These are phyloP conservation scores for Oldenlandia corymbosa DNA, from an alignment of 257 asterid species.

Conservation along the genomic window DNA sequence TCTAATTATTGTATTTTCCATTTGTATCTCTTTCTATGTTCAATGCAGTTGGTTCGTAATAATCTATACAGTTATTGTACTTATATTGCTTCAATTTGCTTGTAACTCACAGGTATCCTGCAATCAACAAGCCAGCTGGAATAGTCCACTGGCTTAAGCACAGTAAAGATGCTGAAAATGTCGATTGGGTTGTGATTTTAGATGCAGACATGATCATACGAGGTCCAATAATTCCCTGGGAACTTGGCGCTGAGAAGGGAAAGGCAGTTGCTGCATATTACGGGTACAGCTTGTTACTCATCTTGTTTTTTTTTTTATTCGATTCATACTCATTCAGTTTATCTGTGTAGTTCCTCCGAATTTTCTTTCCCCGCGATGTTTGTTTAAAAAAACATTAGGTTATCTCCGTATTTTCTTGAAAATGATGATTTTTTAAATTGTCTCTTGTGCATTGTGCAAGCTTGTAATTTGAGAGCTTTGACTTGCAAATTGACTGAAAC, in stretches of 20 bases:
- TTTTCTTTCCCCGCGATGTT: not conserved
- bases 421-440: not conserved
- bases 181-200: slow-evolving; percentile 93
- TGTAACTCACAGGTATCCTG: slow-evolving; percentile 69
- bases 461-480: not conserved
- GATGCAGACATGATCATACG: slow-evolving; percentile 96
- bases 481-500: not conserved
- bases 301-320: slow-evolving; percentile 7
- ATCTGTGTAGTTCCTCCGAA: not conserved
- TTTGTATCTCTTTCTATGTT: too few species aligned
- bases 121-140: slow-evolving; percentile 98
- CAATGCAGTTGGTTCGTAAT: too few species aligned
- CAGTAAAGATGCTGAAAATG: slow-evolving; percentile 85
- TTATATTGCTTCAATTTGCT: not conserved
- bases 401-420: too few species aligned
- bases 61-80: too few species aligned
- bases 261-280: slow-evolving; percentile 90
- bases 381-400: too few species aligned
- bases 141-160: slow-evolving; percentile 85
- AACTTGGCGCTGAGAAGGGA: slow-evolving; percentile 97
- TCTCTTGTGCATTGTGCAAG: not conserved
- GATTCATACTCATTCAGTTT: not conserved
- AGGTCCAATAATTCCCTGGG: slow-evolving; percentile 97
- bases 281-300: slow-evolving; percentile 46
- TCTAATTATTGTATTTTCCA: not conserved